Percentiles rank a stretch among this genome's conserved stretches.
Conservation (phyloP, 768 basidiomycete genomes). For the Pleurotus platypus region DNA sequence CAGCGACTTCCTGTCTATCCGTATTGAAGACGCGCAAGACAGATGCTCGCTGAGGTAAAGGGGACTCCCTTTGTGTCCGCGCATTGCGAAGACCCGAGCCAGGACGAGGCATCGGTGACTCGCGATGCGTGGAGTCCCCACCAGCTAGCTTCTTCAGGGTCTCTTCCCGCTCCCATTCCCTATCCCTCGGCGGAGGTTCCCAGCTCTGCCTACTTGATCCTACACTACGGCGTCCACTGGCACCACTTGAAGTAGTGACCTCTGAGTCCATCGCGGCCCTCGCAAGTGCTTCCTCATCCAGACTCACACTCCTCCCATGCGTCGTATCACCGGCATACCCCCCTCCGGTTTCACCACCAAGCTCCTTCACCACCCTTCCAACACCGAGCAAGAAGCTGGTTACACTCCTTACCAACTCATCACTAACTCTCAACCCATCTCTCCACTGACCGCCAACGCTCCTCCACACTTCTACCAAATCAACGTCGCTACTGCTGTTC, state of each 20-base stretch:
- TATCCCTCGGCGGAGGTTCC: conserved; percentile 32
- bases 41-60: background rate
- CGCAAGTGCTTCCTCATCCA: conserved; percentile 45
- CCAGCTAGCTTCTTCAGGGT: conserved; percentile 31
- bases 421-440: conserved; percentile 67
- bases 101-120: background rate
- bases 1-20: background rate
- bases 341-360: conserved; percentile 21
- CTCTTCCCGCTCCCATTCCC: conserved; percentile 53
- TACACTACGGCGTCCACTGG: conserved; percentile 20
- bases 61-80: background rate
- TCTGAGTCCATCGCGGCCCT: conserved; percentile 21
- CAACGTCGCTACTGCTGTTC: conserved; percentile 19
- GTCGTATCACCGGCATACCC: conserved; percentile 27
- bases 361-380: conserved; percentile 65
- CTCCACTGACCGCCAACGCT: conserved; percentile 68
- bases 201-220: conserved; percentile 26
- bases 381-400: conserved; percentile 76
- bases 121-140: background rate
- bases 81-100: background rate
- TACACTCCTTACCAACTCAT: conserved; percentile 74
- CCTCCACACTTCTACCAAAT: conserved; percentile 61
- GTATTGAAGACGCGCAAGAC: background rate
- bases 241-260: conserved; percentile 17
- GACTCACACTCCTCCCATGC: conserved; percentile 49